Conservation (phyloP, 2,329 filamentous ascomycete species). For the Juglanconis juglandina region DNA sequence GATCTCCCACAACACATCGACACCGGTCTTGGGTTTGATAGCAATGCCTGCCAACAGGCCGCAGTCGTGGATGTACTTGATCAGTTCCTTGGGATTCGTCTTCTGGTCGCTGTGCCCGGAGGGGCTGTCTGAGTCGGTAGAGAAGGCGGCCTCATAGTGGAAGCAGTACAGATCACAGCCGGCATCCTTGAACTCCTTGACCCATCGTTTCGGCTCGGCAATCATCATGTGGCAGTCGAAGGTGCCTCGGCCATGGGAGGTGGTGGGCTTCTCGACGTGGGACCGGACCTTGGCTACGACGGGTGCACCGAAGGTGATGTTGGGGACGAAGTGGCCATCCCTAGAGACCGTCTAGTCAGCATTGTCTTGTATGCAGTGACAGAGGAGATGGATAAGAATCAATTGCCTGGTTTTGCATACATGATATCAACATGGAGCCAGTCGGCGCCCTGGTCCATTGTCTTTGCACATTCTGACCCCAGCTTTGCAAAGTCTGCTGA, state of each 20-base stretch:
- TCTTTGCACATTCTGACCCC: constrained; percentile 79
- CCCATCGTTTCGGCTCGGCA: constrained; percentile 98
- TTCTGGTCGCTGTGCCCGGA: constrained; percentile 63
- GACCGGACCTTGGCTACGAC: constrained; percentile 91
- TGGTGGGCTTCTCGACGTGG: constrained; percentile 73
- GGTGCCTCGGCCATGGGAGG: constrained; percentile 74
- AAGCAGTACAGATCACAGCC: constrained; percentile 99
- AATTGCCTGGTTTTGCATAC: constrained; percentile 30
- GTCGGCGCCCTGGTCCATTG: constrained; percentile 83
- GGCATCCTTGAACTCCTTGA: constrained; percentile 87
- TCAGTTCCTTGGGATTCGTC: constrained; percentile 80
- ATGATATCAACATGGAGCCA: constrained; percentile 95
- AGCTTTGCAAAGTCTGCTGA: constrained; percentile 92
- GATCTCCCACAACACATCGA: constrained; percentile 89
- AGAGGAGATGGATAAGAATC: constrained; percentile 24
- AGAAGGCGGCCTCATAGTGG: constrained; percentile 95
- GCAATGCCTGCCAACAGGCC: constrained; percentile 91
- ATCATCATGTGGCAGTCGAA: constrained; percentile 99
- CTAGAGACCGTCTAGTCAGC: constrained; percentile 39
- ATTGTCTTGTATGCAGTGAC: neutral
- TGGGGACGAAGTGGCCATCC: constrained; percentile 98
- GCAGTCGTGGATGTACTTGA: constrained; percentile 83
- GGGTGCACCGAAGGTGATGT: constrained; percentile 93
- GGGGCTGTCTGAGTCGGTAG: constrained; percentile 78
- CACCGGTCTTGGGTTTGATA: constrained; percentile 87